Conservation (phyloP, 768 basidiomycete species). For the Boletellus emodensis region DNA sequence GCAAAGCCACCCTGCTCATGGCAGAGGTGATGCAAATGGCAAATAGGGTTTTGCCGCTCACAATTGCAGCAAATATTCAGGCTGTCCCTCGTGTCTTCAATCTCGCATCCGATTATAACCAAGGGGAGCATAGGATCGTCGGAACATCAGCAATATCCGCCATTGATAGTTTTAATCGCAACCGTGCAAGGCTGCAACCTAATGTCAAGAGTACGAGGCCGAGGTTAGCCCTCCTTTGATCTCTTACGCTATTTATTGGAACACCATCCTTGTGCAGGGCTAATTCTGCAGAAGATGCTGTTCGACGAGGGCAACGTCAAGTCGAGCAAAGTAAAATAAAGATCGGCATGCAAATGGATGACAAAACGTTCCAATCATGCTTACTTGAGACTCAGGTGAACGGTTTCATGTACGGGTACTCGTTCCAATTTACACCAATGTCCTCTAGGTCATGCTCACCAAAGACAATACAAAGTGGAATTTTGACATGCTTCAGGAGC, state of each 20-base stretch:
- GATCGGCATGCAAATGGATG: constrained; percentile 92
- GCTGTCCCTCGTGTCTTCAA: constrained; percentile 81
- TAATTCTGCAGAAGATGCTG: constrained; percentile 80
- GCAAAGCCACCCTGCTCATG: constrained; percentile 88
- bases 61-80: constrained; percentile 81
- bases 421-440: not conserved
- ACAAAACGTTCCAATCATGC: constrained; percentile 80
- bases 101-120: constrained; percentile 77
- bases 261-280: constrained; percentile 41
- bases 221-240: constrained; percentile 42
- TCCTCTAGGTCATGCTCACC: constrained; percentile 68
- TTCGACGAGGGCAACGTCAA: constrained; percentile 83
- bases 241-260: not conserved
- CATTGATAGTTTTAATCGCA: constrained; percentile 93
- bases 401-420: constrained; percentile 1
- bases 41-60: constrained; percentile 79
- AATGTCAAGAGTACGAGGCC: constrained; percentile 55
- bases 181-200: constrained; percentile 68
- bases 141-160: constrained; percentile 82
- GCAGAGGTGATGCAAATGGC: constrained; percentile 88
- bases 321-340: constrained; percentile 89
- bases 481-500: constrained; percentile 80
- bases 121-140: constrained; percentile 72
- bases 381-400: constrained; percentile 83
- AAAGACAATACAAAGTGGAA: constrained; percentile 93